Percentiles rank a stretch among this genome's conserved stretches.
phyloP scores from a whole-genome alignment of 2,329 filamentous ascomycete genomes.

The Fusarium sp. region DNA sequence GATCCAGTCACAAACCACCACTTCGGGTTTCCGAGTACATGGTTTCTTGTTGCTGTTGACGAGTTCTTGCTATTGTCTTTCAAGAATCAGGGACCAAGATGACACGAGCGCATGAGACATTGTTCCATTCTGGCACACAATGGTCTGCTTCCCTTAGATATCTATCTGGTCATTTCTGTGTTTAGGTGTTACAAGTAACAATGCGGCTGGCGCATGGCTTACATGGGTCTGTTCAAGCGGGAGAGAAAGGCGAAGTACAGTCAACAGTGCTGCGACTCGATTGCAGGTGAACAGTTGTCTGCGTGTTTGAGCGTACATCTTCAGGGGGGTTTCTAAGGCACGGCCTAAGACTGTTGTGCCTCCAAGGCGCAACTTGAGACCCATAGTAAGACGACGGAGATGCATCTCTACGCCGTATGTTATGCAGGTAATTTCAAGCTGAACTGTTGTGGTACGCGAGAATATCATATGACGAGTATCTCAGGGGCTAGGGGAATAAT shows the following conservation, averaged over 20 bases:
- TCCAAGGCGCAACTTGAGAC: constrained; percentile 7
- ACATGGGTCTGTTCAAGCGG: constrained; percentile 4
- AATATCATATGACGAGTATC: constrained; percentile 12
- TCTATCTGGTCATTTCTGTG: constrained; percentile 4
- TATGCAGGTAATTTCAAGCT: constrained; percentile 31
- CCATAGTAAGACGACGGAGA: not conserved
- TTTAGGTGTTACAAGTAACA: not conserved
- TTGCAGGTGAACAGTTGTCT: constrained; percentile 1
- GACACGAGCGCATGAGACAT: constrained; percentile 17
- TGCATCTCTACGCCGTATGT: constrained; percentile 8
- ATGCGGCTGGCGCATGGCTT: not conserved
- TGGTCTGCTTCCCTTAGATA: constrained; percentile 13
- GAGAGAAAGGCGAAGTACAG: constrained; percentile 1
- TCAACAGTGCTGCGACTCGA: constrained; percentile 17
- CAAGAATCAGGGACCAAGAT: constrained; percentile 17
- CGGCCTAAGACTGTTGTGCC: constrained; percentile 23
- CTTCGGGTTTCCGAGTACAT: constrained; percentile 4
- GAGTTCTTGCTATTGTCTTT: constrained; percentile 1
- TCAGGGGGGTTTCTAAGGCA: constrained; percentile 22
- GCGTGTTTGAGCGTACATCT: constrained; percentile 9
- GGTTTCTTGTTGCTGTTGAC: constrained; percentile 20
- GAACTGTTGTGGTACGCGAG: constrained; percentile 32
- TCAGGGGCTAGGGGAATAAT: constrained; percentile 4
- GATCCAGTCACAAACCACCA: constrained; percentile 14
- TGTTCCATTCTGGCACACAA: not conserved